A percentile compares a stretch with the other conserved stretches of the same genome.
Evolutionary conservation across 768 basidiomycete species (phyloP).

Genomic region (Termitomyces sp.): DNA sequence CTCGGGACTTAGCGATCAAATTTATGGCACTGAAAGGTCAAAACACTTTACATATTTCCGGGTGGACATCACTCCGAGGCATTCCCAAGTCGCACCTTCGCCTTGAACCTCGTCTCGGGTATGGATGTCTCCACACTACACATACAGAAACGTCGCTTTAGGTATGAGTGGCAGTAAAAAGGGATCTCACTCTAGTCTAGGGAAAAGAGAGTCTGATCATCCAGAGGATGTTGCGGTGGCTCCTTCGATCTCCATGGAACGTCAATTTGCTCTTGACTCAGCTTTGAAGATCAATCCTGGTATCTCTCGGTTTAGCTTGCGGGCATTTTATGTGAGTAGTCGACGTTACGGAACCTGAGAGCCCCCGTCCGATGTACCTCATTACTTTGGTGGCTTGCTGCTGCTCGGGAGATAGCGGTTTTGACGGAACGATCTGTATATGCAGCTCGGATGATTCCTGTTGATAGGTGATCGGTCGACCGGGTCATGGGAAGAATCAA

Average conservation of each 20-base stretch:
- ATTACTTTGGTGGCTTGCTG: constrained; percentile 42
- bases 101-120: neutral
- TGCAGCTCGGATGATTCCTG: neutral
- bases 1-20: neutral
- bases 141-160: neutral
- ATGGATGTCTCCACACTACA: neutral
- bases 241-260: constrained; percentile 31
- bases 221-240: constrained; percentile 6
- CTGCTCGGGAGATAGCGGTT: constrained; percentile 48
- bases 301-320: constrained; percentile 26
- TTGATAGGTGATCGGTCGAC: neutral
- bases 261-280: constrained; percentile 31
- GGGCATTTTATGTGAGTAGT: constrained; percentile 30
- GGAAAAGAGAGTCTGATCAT: constrained; percentile 17
- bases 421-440: constrained; percentile 43
- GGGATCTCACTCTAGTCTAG: constrained; percentile 17
- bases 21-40: neutral
- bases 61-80: neutral
- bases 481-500: constrained; percentile 52
- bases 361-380: constrained; percentile 32
- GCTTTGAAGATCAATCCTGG: constrained; percentile 40
- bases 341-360: neutral
- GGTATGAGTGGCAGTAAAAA: constrained; percentile 10
- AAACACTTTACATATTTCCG: neutral
- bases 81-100: neutral